Evolutionary conservation across 2,329 filamentous ascomycete genomes (phyloP), one percentile per base, ranked within the genome.

Genomic region (Cadophora sp.): DNA sequence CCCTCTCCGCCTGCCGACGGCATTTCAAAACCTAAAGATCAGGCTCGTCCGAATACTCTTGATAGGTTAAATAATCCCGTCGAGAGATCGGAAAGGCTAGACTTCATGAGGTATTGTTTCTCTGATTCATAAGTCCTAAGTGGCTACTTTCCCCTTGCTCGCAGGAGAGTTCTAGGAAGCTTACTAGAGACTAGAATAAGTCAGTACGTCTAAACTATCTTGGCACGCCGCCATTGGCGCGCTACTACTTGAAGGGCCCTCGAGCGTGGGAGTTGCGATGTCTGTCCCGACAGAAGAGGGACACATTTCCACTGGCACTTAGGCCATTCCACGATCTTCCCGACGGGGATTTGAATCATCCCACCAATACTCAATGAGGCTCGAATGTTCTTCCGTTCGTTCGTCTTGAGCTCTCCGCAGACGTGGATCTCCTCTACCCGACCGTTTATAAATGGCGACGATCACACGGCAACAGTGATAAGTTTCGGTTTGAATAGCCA

Each of bases 321-420:
- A 30, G 27, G 27, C 27, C 27, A 30, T 30, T 30, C 27, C 27
- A 30, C 27, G 27, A 30, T 30, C 27, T 30, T 30, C 27, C 27
- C 27, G 27, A 30, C 27, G 27, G 27, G 27, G 27, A 30, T 4
- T 30, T 30, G 27, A 30, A 30, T 30, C 27, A 30, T 30, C 6
- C 27, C 43, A 45, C 43, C 43, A 45, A 45, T 45, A 16, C 43
- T 45, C 43, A 45, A 45, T 45, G 8, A 45, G 43, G 16, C 43
- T 45, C 43, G 43, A 45, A 45, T 45, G 43, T 45, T 45, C 43
- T n/a, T n/a, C 43, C 43, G 43, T 45, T 45, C 43, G 43, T 45
- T 45, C 43, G 18, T 45, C 43, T 45, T 18, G 43, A 45, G 43
- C 43, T 45, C 43, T 45, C 43, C 43, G 43, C 18, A 45, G 43